Evolutionary conservation across 352 stramenopile species (phyloP).

Genomic region (Phytophthora pini): DNA sequence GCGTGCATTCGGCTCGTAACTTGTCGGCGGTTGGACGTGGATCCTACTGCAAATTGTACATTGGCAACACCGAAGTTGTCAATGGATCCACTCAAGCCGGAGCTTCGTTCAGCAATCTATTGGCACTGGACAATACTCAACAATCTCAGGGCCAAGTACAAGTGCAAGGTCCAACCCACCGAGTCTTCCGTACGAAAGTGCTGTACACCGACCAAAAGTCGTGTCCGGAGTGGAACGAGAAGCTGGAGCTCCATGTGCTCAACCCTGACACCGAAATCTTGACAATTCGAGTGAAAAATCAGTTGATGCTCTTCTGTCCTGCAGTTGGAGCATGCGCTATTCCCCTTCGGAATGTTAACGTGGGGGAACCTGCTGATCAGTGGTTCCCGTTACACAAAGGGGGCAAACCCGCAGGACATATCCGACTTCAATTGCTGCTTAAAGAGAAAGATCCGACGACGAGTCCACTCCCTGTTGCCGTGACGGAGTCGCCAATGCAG

Average conservation of each 20-base stretch:
- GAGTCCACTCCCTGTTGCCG: constrained; percentile 13
- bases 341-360: constrained; percentile 47
- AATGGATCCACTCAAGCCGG: constrained; percentile 35
- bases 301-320: constrained; percentile 66
- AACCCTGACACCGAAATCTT: constrained; percentile 62
- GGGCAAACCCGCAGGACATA: constrained; percentile 42
- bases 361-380: constrained; percentile 59
- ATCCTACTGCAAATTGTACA: constrained; percentile 74
- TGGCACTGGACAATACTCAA: constrained; percentile 5
- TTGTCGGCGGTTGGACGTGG: constrained; percentile 48
- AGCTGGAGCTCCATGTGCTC: constrained; percentile 67
- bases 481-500: constrained; percentile 37
- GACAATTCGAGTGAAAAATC: constrained; percentile 72
- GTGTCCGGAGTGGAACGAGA: constrained; percentile 74
- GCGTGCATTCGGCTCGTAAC: constrained; percentile 66
- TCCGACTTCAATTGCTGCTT: constrained; percentile 62
- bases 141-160: constrained; percentile 2
- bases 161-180: constrained; percentile 31
- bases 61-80: constrained; percentile 64
- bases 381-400: constrained; percentile 68
- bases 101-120: constrained; percentile 35
- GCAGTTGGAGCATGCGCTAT: constrained; percentile 65
- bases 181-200: constrained; percentile 67
- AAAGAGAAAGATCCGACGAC: constrained; percentile 18
- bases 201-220: constrained; percentile 43